Conservation (phyloP, 73 alveolate genomes). For the Paramecium pentaurelia region DNA sequence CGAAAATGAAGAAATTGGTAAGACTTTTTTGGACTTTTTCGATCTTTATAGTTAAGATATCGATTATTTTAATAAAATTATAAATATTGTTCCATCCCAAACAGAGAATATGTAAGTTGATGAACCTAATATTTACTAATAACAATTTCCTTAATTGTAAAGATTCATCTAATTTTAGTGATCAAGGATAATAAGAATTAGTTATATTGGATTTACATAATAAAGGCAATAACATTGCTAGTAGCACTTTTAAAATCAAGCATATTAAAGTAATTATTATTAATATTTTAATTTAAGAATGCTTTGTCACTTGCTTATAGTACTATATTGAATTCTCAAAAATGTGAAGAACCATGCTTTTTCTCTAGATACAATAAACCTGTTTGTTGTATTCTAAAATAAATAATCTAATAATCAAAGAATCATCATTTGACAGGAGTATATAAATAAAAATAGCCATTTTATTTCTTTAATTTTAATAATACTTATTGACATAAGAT, state of each 20-base stretch:
- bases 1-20: neutral
- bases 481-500: neutral
- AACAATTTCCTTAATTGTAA: neutral
- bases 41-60: neutral
- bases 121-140: constrained; percentile 19
- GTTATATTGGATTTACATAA: neutral
- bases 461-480: constrained; percentile 35
- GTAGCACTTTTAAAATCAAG: neutral
- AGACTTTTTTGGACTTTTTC: neutral
- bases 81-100: neutral
- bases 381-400: constrained; percentile 2
- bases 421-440: neutral
- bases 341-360: neutral
- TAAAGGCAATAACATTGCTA: neutral
- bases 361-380: neutral
- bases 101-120: neutral
- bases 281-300: neutral
- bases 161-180: neutral
- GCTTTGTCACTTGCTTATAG: neutral
- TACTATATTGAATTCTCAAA: constrained; percentile 20
- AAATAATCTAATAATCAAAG: neutral
- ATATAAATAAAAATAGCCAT: neutral
- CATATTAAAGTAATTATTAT: neutral
- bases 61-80: neutral
- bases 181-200: neutral